Evolutionary conservation across 768 basidiomycete species (phyloP), one percentile per base, ranked within the genome.

Genomic region (Suillus weaverae): DNA sequence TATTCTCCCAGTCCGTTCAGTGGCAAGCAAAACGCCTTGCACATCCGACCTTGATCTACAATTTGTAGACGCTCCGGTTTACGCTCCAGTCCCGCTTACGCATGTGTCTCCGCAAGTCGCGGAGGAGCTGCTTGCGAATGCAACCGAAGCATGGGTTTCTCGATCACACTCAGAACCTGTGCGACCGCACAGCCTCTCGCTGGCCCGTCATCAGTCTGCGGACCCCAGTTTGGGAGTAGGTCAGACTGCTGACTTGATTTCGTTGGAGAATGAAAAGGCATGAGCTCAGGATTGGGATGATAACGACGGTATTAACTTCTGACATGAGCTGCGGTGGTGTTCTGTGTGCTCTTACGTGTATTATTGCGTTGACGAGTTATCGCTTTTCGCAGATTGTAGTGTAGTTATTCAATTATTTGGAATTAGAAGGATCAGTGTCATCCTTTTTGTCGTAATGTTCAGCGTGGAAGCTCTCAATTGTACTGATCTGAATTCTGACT

Each of bases 61-160:
- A 33, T 41, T 35, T 51, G 41, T 56, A 62, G 64, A 66, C n/a
- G 65, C 67, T 4, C 61, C 68, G 5, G 66, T 92, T n/a, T 92
- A 91, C 70, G 87, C 89, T n/a, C 89, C 89, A 14, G 82, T 92
- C 1, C 84, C 88, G 0, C 73, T 89, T 46, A 80, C 76, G 65
- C 80, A 84, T 14, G 76, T 91, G 11, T 83, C 90, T 10, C 79
- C 81, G 41, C 77, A 84, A 59, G 76, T 85, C 26, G 86, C 84
- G 2, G 74, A 79, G 22, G 79, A 82, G 41, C 69, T 88, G 50
- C 79, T 85, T 22, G 81, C 83, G 35, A 81, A 78, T 22, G 85
- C 85, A n/a, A 85, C 80, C 60, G 89, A 90, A 69, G 89, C 87
- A 11, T 91, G 90, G 91, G 79, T 92, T 50, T 38, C 56, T 39